Conservation (phyloP, 306 rosid genomes). For the Crotalaria pallida region DNA sequence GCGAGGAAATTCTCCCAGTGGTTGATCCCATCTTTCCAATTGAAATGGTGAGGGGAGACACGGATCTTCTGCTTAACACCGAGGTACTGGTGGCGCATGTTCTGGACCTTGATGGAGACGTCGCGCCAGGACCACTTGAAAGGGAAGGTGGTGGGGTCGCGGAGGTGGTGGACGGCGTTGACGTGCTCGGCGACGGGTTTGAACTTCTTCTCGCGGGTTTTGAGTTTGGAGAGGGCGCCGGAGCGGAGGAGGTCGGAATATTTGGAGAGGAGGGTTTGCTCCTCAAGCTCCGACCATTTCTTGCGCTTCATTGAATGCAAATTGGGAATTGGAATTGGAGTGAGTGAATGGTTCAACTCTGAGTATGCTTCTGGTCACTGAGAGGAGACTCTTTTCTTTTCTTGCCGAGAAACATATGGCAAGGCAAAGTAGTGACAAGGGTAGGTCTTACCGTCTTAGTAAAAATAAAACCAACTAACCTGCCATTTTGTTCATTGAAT, state of each 20-base stretch:
- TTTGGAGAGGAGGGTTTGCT: conserved; percentile 64
- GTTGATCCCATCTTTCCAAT: conserved; percentile 83
- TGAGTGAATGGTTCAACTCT: no score
- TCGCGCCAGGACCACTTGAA: conserved; percentile 98
- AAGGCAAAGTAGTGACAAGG: no score
- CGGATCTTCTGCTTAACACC: conserved; percentile 96
- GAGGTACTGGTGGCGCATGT: conserved; percentile 96
- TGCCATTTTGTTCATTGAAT: no score
- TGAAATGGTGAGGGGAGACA: conserved; percentile 53
- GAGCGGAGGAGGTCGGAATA: conserved; percentile 66
- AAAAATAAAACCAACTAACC: no score
- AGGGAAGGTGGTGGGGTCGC: conserved; percentile 58
- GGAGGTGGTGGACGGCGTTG: conserved; percentile 62
- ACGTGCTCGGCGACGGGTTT: conserved; percentile 92
- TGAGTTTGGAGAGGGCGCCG: conserved; percentile 67
- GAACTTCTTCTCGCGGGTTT: conserved; percentile 95
- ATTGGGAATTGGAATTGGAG: no score
- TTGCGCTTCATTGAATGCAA: conserved; percentile 83
- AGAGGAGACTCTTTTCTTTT: no score
- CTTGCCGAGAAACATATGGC: no score
- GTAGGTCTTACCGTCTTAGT: no score
- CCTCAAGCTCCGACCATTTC: conserved; percentile 95
- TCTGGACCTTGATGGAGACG: conserved; percentile 91
- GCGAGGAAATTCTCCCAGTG: conserved; percentile 90
- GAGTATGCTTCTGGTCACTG: no score